Percentiles rank a stretch among this genome's conserved stretches.
Evolutionary conservation across 2,329 filamentous ascomycete species (phyloP).

Genomic region (Dendryphion nanum): DNA sequence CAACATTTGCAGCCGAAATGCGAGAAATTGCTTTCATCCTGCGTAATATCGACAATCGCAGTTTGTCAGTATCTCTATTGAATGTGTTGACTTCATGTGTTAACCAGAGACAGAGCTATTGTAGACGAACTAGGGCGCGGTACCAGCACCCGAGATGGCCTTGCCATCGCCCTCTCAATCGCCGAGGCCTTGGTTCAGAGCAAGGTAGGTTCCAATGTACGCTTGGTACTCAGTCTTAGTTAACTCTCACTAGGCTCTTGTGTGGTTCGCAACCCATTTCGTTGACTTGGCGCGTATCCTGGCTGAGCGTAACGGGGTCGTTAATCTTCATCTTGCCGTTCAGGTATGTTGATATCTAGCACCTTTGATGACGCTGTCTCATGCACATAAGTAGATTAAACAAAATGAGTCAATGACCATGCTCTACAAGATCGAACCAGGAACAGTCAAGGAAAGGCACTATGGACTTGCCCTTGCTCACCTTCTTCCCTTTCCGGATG

Average conservation of each 20-base stretch:
- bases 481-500: conserved; percentile 68
- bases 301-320: conserved; percentile 70
- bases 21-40: conserved; percentile 92
- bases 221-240: neutral
- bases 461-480: conserved; percentile 85
- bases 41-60: conserved; percentile 72
- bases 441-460: conserved; percentile 66
- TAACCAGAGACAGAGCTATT: conserved; percentile 53
- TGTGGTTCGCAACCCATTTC: conserved; percentile 97
- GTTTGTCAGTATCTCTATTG: conserved; percentile 49
- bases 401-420: conserved; percentile 70
- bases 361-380: neutral
- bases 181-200: conserved; percentile 83
- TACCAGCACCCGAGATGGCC: conserved; percentile 82
- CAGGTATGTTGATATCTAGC: conserved; percentile 50
- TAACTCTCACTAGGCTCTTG: conserved; percentile 53
- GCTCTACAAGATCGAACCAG: conserved; percentile 79
- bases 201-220: conserved; percentile 23
- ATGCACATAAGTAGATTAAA: conserved; percentile 30
- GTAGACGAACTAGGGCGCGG: conserved; percentile 91
- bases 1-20: conserved; percentile 94
- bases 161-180: conserved; percentile 87
- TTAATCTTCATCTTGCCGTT: conserved; percentile 78
- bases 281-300: conserved; percentile 76
- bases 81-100: neutral